A percentile compares a stretch with the other conserved stretches of the same genome.
These are phyloP conservation scores for Fusarium pseudocircinatum DNA, from an alignment of 2,329 filamentous ascomycete species.

Conservation along the genomic window DNA sequence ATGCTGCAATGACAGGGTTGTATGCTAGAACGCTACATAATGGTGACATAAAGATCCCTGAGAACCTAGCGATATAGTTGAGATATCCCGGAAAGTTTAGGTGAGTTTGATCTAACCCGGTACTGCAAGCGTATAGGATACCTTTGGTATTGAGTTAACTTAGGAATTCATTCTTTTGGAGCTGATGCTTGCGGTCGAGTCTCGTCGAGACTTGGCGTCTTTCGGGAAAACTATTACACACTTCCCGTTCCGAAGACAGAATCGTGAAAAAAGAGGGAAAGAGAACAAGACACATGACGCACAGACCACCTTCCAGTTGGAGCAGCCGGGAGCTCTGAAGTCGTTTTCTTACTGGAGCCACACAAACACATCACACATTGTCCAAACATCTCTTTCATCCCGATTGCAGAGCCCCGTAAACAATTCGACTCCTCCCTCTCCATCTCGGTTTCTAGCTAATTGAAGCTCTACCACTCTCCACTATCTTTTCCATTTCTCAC, in stretches of 20 bases:
- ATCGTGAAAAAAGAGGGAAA: constrained; percentile 4
- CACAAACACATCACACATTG: constrained; percentile 34
- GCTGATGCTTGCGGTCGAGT: neutral
- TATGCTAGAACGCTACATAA: constrained; percentile 26
- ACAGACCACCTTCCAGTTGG: constrained; percentile 20
- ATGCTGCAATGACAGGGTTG: constrained; percentile 33
- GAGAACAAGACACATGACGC: constrained; percentile 9
- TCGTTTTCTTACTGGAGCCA: constrained; percentile 28
- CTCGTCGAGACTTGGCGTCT: constrained; percentile 5
- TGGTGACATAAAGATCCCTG: constrained; percentile 30
- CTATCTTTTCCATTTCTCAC: constrained; percentile 23
- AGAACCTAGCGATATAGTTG: constrained; percentile 21
- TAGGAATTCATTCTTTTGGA: neutral
- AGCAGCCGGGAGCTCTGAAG: constrained; percentile 7
- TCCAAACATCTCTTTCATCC: constrained; percentile 29
- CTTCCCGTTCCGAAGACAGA: constrained; percentile 22
- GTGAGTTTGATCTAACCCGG: neutral
- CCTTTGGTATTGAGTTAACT: neutral
- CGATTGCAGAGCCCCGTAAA: constrained; percentile 24
- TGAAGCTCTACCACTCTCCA: constrained; percentile 15
- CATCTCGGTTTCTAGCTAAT: constrained; percentile 21
- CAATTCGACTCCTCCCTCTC: constrained; percentile 16
- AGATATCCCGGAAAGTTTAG: constrained; percentile 1
- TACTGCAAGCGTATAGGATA: neutral
- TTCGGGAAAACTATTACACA: constrained; percentile 34